phyloP scores from a whole-genome alignment of 768 basidiomycete genomes.

The Naematelia encephala region DNA sequence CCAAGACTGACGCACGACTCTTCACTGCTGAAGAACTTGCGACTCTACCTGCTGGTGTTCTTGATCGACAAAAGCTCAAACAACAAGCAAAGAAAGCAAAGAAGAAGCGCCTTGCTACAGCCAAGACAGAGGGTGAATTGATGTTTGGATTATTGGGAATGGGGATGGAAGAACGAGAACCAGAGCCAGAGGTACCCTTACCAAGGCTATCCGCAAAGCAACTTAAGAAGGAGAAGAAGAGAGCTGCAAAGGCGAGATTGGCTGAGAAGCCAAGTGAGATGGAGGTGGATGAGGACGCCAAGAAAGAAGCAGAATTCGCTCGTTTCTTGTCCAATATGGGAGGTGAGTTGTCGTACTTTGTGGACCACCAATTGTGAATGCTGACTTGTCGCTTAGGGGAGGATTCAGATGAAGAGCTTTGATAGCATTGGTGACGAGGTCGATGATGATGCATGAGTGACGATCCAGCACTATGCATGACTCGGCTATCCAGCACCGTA shows the following conservation, averaged over 20 bases:
- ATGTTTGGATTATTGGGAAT: constrained; percentile 12
- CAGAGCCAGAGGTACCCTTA: not conserved
- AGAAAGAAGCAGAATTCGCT: constrained; percentile 11
- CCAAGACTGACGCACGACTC: constrained; percentile 18
- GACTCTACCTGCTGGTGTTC: constrained; percentile 34
- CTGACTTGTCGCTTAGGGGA: constrained; percentile 13
- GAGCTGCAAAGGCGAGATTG: not conserved
- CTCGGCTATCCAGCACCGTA: not conserved
- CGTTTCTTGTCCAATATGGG: constrained; percentile 7
- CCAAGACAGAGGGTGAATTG: constrained; percentile 7
- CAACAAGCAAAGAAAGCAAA: constrained; percentile 47
- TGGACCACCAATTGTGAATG: not conserved
- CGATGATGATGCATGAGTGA: not conserved
- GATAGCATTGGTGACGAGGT: no score
- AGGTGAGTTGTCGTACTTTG: constrained; percentile 2
- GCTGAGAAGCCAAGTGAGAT: not conserved
- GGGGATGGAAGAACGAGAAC: constrained; percentile 7
- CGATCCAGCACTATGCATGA: constrained; percentile 7
- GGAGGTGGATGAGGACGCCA: not conserved
- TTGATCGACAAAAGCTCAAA: constrained; percentile 44
- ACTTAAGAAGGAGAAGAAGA: constrained; percentile 1
- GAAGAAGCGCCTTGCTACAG: constrained; percentile 20
- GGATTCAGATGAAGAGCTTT: constrained; percentile 36
- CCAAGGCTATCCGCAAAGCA: not conserved
- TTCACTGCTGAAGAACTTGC: constrained; percentile 48